Evolutionary conservation across 1,284 basidiomycete genomes (phyloP).

Genomic region (Leccinum fuscescens): DNA sequence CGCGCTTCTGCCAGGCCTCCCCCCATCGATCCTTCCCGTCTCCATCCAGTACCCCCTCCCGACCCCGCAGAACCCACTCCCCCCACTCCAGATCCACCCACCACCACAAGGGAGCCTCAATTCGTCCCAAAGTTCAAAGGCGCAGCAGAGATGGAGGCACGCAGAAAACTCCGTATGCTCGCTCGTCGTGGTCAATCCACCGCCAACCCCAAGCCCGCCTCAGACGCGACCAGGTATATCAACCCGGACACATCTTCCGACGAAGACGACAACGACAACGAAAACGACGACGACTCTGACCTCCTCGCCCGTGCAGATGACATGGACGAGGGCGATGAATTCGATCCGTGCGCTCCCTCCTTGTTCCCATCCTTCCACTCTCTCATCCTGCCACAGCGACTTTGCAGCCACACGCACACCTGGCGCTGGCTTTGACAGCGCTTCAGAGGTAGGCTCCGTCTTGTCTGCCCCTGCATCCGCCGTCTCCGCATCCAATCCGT

Average conservation of each 20-base stretch:
- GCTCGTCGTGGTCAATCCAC: slow-evolving; percentile 47
- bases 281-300: slow-evolving; percentile 50
- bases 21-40: slow-evolving; percentile 7
- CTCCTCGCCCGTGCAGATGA: slow-evolving; percentile 46
- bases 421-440: slow-evolving; percentile 50
- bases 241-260: slow-evolving; percentile 54
- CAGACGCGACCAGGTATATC: slow-evolving; percentile 28
- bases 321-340: slow-evolving; percentile 68
- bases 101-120: slow-evolving; percentile 48
- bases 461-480: slow-evolving; percentile 50
- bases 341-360: slow-evolving; percentile 60
- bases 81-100: slow-evolving; percentile 36
- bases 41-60: slow-evolving; percentile 2
- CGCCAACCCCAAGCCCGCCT: slow-evolving; percentile 28
- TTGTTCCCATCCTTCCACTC: neutral
- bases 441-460: slow-evolving; percentile 53
- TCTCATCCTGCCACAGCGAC: slow-evolving; percentile 35
- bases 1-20: slow-evolving; percentile 39
- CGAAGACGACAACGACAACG: slow-evolving; percentile 42
- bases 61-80: slow-evolving; percentile 33
- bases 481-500: slow-evolving; percentile 50
- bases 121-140: slow-evolving; percentile 75
- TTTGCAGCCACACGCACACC: slow-evolving; percentile 50
- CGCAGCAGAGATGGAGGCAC: slow-evolving; percentile 75
- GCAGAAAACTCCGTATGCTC: slow-evolving; percentile 59